phyloP scores from a whole-genome alignment of 2,329 filamentous ascomycete species.

The Ceratocystis alfenasii region DNA sequence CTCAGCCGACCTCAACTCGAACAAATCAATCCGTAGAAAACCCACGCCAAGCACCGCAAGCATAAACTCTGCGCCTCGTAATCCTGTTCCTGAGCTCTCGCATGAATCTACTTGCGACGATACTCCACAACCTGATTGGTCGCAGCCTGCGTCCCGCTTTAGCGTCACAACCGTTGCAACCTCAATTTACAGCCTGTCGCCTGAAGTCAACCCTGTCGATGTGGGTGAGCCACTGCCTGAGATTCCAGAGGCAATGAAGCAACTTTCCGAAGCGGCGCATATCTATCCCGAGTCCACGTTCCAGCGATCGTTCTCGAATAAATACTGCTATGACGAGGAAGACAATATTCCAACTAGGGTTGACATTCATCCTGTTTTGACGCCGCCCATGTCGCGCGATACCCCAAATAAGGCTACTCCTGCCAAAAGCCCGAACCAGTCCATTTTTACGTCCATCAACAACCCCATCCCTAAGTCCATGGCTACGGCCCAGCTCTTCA shows the following conservation, averaged over 20 bases:
- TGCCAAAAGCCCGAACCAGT: not conserved
- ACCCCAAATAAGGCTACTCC: slow-evolving; percentile 5
- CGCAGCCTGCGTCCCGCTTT: slow-evolving; percentile 48
- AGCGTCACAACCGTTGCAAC: slow-evolving; percentile 52
- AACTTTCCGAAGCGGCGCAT: slow-evolving; percentile 21
- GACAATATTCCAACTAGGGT: slow-evolving; percentile 16
- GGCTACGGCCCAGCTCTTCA: slow-evolving; percentile 16
- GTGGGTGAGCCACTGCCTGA: slow-evolving; percentile 32
- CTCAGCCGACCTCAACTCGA: slow-evolving; percentile 12
- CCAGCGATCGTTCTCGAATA: not conserved
- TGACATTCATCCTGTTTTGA: slow-evolving; percentile 16
- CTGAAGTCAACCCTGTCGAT: slow-evolving; percentile 31
- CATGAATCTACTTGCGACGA: slow-evolving; percentile 22
- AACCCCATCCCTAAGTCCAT: slow-evolving; percentile 15
- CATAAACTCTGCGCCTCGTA: not conserved
- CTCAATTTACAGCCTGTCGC: slow-evolving; percentile 35
- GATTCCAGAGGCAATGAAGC: slow-evolving; percentile 27
- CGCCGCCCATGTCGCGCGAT: slow-evolving; percentile 14
- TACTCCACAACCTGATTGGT: slow-evolving; percentile 29
- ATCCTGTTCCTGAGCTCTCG: slow-evolving; percentile 1
- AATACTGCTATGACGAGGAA: not conserved
- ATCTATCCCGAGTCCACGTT: slow-evolving; percentile 5
- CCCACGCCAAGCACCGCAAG: slow-evolving; percentile 30
- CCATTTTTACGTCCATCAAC: slow-evolving; percentile 6
- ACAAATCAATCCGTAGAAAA: slow-evolving; percentile 37